phyloP scores from a whole-genome alignment of 192 early-diverging fungal species.

The Pilaira anomala region DNA sequence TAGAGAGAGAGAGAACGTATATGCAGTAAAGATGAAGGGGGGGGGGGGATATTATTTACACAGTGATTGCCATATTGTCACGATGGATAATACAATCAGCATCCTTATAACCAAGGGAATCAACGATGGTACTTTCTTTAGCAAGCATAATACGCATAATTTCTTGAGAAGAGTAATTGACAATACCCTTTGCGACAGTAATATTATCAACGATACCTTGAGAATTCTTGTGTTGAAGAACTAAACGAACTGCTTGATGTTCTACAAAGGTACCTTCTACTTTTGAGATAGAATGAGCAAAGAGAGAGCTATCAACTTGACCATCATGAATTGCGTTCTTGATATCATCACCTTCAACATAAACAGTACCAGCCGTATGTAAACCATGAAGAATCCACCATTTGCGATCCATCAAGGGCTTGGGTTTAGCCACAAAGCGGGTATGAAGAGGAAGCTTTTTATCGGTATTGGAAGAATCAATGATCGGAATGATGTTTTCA shows the following conservation, averaged over 20 bases:
- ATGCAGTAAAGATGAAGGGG: not conserved
- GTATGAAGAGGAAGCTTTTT: constrained; percentile 68
- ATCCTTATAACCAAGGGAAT: constrained; percentile 86
- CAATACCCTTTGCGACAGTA: constrained; percentile 85
- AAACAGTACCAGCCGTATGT: constrained; percentile 79
- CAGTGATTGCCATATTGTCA: constrained; percentile 76
- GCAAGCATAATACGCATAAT: constrained; percentile 80
- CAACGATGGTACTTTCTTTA: constrained; percentile 76
- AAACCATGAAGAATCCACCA: constrained; percentile 99
- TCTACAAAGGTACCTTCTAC: constrained; percentile 84
- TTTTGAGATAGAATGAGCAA: constrained; percentile 79
- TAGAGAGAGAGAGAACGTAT: no score
- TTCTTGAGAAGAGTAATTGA: constrained; percentile 87
- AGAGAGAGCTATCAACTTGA: constrained; percentile 61
- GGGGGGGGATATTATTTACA: constrained; percentile 23
- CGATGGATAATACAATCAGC: constrained; percentile 86
- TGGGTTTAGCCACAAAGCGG: constrained; percentile 79
- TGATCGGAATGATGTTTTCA: constrained; percentile 72
- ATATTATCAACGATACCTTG: constrained; percentile 45
- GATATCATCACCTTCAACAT: constrained; percentile 73
- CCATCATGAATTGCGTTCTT: constrained; percentile 78
- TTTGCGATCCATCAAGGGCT: constrained; percentile 87
- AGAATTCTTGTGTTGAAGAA: constrained; percentile 49
- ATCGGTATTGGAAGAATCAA: constrained; percentile 40
- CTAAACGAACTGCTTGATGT: constrained; percentile 81